These are phyloP conservation scores for Microbotryum scabiosae DNA, from an alignment of 1,284 basidiomycete genomes.

Conservation along the genomic window DNA sequence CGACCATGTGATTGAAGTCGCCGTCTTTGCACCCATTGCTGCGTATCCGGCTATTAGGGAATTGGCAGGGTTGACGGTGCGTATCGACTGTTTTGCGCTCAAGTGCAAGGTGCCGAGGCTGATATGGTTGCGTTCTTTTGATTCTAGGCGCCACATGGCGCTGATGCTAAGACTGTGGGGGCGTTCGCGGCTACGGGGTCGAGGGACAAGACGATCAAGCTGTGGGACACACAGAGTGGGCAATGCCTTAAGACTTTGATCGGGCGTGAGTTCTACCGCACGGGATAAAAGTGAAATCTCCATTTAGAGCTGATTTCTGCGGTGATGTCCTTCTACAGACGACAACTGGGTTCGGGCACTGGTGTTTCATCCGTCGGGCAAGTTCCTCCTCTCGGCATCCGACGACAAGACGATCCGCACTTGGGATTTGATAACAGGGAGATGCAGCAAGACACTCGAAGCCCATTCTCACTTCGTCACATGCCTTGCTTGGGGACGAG, in stretches of 20 bases:
- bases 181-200: conserved; percentile 70
- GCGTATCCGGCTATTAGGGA: conserved; percentile 69
- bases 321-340: conserved; percentile 47
- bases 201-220: conserved; percentile 75
- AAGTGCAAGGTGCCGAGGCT: background rate
- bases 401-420: conserved; percentile 85
- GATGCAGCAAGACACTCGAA: conserved; percentile 72
- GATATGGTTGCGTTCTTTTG: background rate
- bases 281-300: background rate
- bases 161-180: conserved; percentile 16
- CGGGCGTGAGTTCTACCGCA: conserved; percentile 31
- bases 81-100: background rate
- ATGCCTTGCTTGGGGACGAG: conserved; percentile 70
- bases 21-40: conserved; percentile 67
- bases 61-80: conserved; percentile 60
- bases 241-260: conserved; percentile 61
- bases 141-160: conserved; percentile 15
- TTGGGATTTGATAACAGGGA: conserved; percentile 74
- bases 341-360: conserved; percentile 78
- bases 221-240: conserved; percentile 75
- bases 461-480: conserved; percentile 79
- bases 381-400: conserved; percentile 73
- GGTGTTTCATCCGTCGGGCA: conserved; percentile 76
- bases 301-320: background rate
- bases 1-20: conserved; percentile 76